Conservation (phyloP, 2,329 filamentous ascomycete species). For the Colletotrichum tropicale region DNA sequence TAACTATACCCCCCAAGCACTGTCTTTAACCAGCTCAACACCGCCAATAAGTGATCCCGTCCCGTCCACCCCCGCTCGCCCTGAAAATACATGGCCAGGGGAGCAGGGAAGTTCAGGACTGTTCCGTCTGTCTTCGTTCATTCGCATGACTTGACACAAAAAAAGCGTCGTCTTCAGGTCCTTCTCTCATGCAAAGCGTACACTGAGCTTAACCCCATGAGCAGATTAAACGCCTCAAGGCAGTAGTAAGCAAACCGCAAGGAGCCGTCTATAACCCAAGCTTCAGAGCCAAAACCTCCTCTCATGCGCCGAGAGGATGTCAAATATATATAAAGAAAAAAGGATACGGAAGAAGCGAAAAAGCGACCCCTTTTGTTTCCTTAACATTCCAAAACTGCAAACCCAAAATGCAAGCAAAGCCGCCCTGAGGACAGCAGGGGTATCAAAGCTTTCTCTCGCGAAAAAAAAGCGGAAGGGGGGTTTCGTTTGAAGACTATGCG, state of each 20-base stretch:
- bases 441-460: conserved; percentile 19
- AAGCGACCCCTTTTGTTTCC: not conserved
- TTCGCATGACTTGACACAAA: conserved; percentile 1
- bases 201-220: not conserved
- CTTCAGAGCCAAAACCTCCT: not conserved
- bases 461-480: not conserved
- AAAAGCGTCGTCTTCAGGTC: not conserved
- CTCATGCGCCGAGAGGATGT: not conserved
- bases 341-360: not conserved
- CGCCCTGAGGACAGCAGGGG: conserved; percentile 18
- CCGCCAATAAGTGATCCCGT: not conserved
- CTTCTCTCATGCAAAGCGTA: conserved; percentile 15
- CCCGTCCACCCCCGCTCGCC: not conserved
- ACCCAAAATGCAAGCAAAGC: conserved; percentile 19
- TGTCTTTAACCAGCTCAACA: not conserved
- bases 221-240: conserved; percentile 9
- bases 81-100: conserved; percentile 4
- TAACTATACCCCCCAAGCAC: conserved; percentile 1
- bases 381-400: conserved; percentile 7
- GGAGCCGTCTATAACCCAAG: not conserved
- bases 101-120: not conserved
- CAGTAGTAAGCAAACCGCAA: not conserved
- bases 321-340: not conserved
- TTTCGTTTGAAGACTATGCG: conserved; percentile 1
- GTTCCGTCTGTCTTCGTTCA: not conserved